Evolutionary conservation across 2,329 filamentous ascomycete genomes (phyloP).

Genomic region (Scedosporium dehoogii): DNA sequence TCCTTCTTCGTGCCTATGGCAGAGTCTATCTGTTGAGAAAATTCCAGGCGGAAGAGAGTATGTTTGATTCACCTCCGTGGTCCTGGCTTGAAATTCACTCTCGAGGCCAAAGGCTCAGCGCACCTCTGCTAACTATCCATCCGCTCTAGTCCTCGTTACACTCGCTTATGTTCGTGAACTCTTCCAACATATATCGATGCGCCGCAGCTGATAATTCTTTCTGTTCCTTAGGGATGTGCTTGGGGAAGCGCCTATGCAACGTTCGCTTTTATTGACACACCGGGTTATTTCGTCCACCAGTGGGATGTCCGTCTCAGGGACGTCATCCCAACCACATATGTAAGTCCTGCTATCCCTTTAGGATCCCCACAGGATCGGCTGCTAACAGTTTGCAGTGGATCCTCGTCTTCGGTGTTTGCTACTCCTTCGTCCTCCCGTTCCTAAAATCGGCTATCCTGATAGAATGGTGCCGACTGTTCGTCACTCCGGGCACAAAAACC

Average conservation of each 20-base stretch:
- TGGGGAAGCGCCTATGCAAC: constrained; percentile 11
- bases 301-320: constrained; percentile 21
- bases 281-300: constrained; percentile 26
- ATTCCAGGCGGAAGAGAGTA: constrained; percentile 11
- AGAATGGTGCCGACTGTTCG: constrained; percentile 31
- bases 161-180: no score
- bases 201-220: no score
- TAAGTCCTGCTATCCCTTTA: constrained; percentile 11
- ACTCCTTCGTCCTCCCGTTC: constrained; percentile 25
- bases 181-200: no score
- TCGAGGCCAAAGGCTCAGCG: not conserved
- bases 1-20: constrained; percentile 8
- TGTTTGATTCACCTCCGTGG: constrained; percentile 7
- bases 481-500: constrained; percentile 13
- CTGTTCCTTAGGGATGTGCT: not conserved
- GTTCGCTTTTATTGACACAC: constrained; percentile 15
- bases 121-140: no score
- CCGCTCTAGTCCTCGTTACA: no score
- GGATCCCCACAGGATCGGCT: not conserved
- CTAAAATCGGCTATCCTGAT: constrained; percentile 30
- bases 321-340: constrained; percentile 16
- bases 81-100: not conserved
- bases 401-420: constrained; percentile 23
- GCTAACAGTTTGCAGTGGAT: constrained; percentile 15
- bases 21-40: constrained; percentile 3